These are phyloP conservation scores for Nyctanthes arbortristis DNA, from an alignment of 257 asterid genomes.

Conservation along the genomic window DNA sequence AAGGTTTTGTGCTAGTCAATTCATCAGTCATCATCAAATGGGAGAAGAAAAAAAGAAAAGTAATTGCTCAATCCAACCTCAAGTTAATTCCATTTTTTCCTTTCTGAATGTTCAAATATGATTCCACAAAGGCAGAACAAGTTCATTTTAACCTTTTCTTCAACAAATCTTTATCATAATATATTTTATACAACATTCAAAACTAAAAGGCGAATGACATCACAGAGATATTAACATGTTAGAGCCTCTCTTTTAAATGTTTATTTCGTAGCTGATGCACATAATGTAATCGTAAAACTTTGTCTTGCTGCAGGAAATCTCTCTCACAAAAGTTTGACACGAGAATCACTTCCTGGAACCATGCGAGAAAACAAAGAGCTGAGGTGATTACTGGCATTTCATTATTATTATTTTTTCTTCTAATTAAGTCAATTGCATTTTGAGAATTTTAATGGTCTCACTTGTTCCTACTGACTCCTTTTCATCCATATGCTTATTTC, in stretches of 20 bases:
- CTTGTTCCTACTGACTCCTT: not conserved
- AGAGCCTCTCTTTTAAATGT: not conserved
- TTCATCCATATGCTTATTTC: not conserved
- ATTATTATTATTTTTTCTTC: not conserved
- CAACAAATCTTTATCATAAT: not conserved
- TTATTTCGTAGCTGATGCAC: not conserved
- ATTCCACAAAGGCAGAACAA: not conserved
- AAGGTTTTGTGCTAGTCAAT: not conserved
- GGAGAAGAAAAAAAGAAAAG: not conserved
- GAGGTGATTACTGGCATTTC: conserved; percentile 74
- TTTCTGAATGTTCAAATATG: not conserved
- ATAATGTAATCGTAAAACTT: not conserved
- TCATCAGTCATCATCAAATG: not conserved
- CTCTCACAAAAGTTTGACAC: conserved; percentile 89
- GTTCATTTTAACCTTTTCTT: not conserved
- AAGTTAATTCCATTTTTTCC: not conserved
- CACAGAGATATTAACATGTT: not conserved
- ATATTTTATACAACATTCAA: not conserved
- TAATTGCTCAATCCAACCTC: not conserved
- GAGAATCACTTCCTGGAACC: conserved; percentile 74
- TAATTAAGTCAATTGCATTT: not conserved
- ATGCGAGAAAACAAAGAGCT: conserved; percentile 78
- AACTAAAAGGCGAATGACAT: not conserved
- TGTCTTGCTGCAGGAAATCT: conserved; percentile 58
- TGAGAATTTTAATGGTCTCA: not conserved